phyloP scores from a whole-genome alignment of 1,284 basidiomycete genomes.

The Cryptococcus deneoformans region DNA sequence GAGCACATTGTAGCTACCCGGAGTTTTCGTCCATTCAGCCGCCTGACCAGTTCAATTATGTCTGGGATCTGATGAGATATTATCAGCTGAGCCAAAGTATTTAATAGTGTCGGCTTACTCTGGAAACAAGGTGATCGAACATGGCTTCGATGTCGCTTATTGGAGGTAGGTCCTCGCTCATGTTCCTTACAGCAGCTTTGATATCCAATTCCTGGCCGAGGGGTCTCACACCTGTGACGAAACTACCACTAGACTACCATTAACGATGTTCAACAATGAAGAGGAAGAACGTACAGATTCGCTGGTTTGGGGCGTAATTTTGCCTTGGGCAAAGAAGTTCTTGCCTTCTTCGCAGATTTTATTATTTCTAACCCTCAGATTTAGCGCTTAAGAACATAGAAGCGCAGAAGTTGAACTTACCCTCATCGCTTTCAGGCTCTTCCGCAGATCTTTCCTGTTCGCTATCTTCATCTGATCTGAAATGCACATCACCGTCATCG shows the following conservation, averaged over 20 bases:
- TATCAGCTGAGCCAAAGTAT: neutral
- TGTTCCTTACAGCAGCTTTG: constrained; percentile 25
- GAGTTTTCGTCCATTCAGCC: constrained; percentile 74
- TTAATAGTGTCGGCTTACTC: constrained; percentile 16
- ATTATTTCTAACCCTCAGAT: constrained; percentile 12
- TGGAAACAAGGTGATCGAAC: constrained; percentile 67
- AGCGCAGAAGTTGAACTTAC: neutral
- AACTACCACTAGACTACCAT: constrained; percentile 9
- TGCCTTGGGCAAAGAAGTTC: constrained; percentile 49
- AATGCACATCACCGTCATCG: constrained; percentile 11
- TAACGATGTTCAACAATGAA: neutral
- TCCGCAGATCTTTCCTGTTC: constrained; percentile 17
- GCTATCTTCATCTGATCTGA: constrained; percentile 12
- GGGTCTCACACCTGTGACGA: constrained; percentile 28
- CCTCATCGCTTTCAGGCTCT: constrained; percentile 24
- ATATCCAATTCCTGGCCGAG: constrained; percentile 20
- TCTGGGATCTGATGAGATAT: constrained; percentile 25
- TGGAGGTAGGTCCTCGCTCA: constrained; percentile 60
- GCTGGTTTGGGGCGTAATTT: constrained; percentile 28
- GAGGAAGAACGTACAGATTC: constrained; percentile 29
- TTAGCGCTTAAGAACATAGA: constrained; percentile 6
- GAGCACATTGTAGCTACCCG: constrained; percentile 94
- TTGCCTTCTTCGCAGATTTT: constrained; percentile 7
- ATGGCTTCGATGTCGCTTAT: constrained; percentile 78
- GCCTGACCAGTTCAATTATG: constrained; percentile 59